Conservation (phyloP, 495 filamentous ascomycete species). For the Podospora didyma region DNA sequence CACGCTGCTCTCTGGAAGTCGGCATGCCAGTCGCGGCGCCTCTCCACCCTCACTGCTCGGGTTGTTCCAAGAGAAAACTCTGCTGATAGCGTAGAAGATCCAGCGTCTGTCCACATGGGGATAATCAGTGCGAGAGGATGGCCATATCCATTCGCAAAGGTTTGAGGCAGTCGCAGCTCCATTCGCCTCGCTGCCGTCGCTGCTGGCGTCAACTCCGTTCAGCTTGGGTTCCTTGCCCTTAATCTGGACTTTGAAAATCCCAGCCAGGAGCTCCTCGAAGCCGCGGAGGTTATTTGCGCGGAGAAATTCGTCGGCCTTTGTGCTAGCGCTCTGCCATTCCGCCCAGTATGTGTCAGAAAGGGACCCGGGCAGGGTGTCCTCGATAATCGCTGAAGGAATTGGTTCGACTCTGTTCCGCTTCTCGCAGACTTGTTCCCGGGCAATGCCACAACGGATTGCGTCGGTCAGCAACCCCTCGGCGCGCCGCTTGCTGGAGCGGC, state of each 20-base stretch:
- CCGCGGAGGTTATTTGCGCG: constrained; percentile 37
- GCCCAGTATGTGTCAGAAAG: constrained; percentile 32
- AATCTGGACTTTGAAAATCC: constrained; percentile 34
- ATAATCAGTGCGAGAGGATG: constrained; percentile 35
- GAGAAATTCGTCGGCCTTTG: constrained; percentile 44
- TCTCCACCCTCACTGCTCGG: constrained; percentile 21
- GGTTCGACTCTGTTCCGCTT: constrained; percentile 10
- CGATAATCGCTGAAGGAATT: constrained; percentile 28
- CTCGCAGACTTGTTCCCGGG: constrained; percentile 16
- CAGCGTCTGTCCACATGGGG: constrained; percentile 47
- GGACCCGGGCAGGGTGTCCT: constrained; percentile 34
- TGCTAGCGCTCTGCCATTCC: constrained; percentile 30
- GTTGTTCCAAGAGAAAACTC: constrained; percentile 41
- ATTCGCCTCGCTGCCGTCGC: constrained; percentile 9
- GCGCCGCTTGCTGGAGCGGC: constrained; percentile 54
- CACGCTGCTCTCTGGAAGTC: constrained; percentile 51
- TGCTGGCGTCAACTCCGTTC: constrained; percentile 18
- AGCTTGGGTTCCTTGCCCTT: constrained; percentile 11
- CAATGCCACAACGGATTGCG: constrained; percentile 59
- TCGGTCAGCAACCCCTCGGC: constrained; percentile 66
- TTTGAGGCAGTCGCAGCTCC: constrained; percentile 1
- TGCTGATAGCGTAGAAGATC: constrained; percentile 49
- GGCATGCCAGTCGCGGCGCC: constrained; percentile 37
- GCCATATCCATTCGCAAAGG: constrained; percentile 35
- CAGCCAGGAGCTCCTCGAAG: constrained; percentile 54